A percentile compares a stretch with the other conserved stretches of the same genome.
These are phyloP conservation scores for Liquidambar formosana DNA, from an alignment of 164 flowering plant species.

Conservation along the genomic window DNA sequence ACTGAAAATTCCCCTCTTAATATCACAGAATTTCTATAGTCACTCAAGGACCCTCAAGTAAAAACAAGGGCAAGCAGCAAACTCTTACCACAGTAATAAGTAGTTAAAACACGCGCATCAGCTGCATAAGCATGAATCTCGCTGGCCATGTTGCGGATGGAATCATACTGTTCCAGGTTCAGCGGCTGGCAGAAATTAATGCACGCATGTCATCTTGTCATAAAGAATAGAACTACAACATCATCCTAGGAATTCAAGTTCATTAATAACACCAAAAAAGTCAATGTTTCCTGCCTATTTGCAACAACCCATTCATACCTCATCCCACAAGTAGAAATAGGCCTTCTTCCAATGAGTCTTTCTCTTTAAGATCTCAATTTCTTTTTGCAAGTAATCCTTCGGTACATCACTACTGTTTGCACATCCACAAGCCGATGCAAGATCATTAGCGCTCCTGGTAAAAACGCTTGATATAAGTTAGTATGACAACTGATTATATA, in stretches of 20 bases:
- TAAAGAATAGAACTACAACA: neutral
- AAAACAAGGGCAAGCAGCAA: neutral
- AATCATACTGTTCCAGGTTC: slow-evolving; percentile 74
- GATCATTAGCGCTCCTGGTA: slow-evolving; percentile 18
- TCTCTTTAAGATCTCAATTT: slow-evolving; percentile 76
- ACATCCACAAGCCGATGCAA: slow-evolving; percentile 27
- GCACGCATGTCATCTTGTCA: slow-evolving; percentile 13
- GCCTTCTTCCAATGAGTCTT: slow-evolving; percentile 92
- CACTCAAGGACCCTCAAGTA: neutral
- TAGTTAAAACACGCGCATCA: slow-evolving; percentile 95
- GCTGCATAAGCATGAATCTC: slow-evolving; percentile 83
- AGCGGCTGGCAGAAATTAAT: slow-evolving; percentile 66
- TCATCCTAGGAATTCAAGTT: neutral
- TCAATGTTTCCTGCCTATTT: neutral
- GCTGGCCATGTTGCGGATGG: slow-evolving; percentile 71
- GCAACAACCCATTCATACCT: slow-evolving; percentile 46
- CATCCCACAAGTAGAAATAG: slow-evolving; percentile 98
- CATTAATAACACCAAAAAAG: neutral
- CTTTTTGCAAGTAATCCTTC: slow-evolving; percentile 64
- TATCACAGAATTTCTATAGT: neutral
- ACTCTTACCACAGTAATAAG: slow-evolving; percentile 81
- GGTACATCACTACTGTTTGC: slow-evolving; percentile 55
- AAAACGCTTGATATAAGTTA: slow-evolving; percentile 14
- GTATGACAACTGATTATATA: slow-evolving; percentile 26
- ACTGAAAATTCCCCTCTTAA: neutral